Evolutionary conservation across 257 asterid species (phyloP), one percentile per base, ranked within the genome.

Genomic region (Misopates orontium): DNA sequence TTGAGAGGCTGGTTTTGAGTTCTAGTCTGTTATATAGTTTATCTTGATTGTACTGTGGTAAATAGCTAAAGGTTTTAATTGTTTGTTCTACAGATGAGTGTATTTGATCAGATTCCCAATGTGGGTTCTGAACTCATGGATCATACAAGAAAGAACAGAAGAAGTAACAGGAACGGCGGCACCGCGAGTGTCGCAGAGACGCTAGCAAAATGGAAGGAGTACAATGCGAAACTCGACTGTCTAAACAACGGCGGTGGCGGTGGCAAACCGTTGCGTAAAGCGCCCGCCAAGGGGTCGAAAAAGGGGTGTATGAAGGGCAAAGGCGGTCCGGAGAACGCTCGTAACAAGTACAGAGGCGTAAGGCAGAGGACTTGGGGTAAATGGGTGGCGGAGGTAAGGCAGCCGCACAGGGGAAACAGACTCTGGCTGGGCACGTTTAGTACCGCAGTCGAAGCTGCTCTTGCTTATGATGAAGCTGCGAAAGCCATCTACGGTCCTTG

Each of bases 311-410:
- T 84, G 90, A 81, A 77, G 49, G 90, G 90, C 1, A 84, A 84
- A 75, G 90, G 90, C 0, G 90, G 90, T 8, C 90, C 90, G 0
- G 87, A 84, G 12, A 84, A 84, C 53, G 22, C 80, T 5, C 60
- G 59, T 16, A 81, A 78, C 78, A 84, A 76, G 45, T 84, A 70
- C 44, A 77, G 90, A 68, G 90, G 90, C 3, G 90, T 84, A 4
- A 78, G 90, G 69, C 90, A 84, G 78, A 72, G 90, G 68, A 81
- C 87, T 0, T 84, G 90, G 90, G 90, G 90, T 10, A 84, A 84
- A 79, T 84, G 90, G 90, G 90, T 84, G 23, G 83, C 90, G 0
- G 90, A 84, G 78, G 81, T 84, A 15, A 65, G 90, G 48, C 87
- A 81, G 77, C 90, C 90, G 0, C 81, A 79, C 45, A 53, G 85